Conservation (phyloP, 2,329 filamentous ascomycete genomes). For the Botrytis fabae region DNA sequence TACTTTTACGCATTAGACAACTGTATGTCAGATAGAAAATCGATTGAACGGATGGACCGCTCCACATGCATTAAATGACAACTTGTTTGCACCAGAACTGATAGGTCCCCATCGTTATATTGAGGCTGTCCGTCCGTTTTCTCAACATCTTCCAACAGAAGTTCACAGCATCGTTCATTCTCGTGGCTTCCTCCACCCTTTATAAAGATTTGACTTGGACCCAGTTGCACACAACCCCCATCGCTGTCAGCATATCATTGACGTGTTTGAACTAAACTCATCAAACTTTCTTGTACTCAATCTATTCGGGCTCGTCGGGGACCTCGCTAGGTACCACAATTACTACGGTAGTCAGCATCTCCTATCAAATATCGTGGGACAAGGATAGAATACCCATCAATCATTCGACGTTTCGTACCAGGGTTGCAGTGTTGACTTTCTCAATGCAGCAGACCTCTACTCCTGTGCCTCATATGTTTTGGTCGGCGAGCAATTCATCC, state of each 20-base stretch:
- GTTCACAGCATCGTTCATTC: slow-evolving; percentile 4
- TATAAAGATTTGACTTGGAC: slow-evolving; percentile 11
- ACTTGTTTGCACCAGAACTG: not conserved
- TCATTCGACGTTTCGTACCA: slow-evolving; percentile 19
- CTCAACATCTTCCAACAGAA: slow-evolving; percentile 14
- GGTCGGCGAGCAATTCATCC: slow-evolving; percentile 31
- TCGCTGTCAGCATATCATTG: slow-evolving; percentile 15
- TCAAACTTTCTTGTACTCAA: slow-evolving; percentile 1
- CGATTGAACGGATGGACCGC: slow-evolving; percentile 18
- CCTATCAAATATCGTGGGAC: slow-evolving; percentile 6
- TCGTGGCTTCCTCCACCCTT: not conserved
- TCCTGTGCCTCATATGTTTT: slow-evolving; percentile 28
- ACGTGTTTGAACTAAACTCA: not conserved
- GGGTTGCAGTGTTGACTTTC: slow-evolving; percentile 13
- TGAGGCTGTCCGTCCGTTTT: slow-evolving; percentile 6
- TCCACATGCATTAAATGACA: slow-evolving; percentile 12
- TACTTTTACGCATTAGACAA: slow-evolving; percentile 15
- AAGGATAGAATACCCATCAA: slow-evolving; percentile 16
- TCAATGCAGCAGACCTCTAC: slow-evolving; percentile 24
- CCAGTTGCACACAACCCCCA: not conserved
- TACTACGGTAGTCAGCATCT: slow-evolving; percentile 20
- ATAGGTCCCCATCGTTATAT: slow-evolving; percentile 16
- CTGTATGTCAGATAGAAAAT: slow-evolving; percentile 24
- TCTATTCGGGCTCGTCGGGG: slow-evolving; percentile 22
- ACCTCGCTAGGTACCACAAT: slow-evolving; percentile 22